Evolutionary conservation across 352 stramenopile species (phyloP).

Genomic region (Pythium aquatile): DNA sequence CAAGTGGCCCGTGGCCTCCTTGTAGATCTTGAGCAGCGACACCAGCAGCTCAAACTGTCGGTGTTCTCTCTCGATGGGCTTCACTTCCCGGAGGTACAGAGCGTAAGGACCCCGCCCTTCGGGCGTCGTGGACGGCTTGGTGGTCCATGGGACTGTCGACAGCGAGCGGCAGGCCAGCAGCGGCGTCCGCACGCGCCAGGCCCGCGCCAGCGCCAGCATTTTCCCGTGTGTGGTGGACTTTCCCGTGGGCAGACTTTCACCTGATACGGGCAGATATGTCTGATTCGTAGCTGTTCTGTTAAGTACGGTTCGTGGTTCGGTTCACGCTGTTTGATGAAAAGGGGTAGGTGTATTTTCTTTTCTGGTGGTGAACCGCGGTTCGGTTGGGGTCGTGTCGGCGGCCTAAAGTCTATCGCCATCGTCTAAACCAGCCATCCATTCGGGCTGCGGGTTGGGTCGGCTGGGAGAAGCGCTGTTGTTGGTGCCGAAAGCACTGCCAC

Average conservation of each 20-base stretch:
- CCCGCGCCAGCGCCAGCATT: not conserved
- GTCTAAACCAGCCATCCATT: conserved; percentile 26
- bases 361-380: not conserved
- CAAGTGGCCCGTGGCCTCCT: not conserved
- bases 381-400: not conserved
- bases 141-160: not conserved
- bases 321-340: not conserved
- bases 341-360: conserved; percentile 4
- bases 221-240: not conserved
- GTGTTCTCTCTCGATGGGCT: not conserved
- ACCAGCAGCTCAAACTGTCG: not conserved
- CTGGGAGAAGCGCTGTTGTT: conserved; percentile 5
- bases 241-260: not conserved
- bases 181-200: not conserved
- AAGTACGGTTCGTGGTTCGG: not conserved
- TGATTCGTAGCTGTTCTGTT: not conserved
- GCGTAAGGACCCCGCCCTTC: not conserved
- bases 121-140: not conserved
- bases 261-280: not conserved
- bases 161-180: not conserved
- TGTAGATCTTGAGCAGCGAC: not conserved
- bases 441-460: not conserved
- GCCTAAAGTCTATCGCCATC: not conserved
- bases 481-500: conserved; percentile 15
- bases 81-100: not conserved